phyloP scores from a whole-genome alignment of 2,329 filamentous ascomycete species.

The Alternaria ventricosa region DNA sequence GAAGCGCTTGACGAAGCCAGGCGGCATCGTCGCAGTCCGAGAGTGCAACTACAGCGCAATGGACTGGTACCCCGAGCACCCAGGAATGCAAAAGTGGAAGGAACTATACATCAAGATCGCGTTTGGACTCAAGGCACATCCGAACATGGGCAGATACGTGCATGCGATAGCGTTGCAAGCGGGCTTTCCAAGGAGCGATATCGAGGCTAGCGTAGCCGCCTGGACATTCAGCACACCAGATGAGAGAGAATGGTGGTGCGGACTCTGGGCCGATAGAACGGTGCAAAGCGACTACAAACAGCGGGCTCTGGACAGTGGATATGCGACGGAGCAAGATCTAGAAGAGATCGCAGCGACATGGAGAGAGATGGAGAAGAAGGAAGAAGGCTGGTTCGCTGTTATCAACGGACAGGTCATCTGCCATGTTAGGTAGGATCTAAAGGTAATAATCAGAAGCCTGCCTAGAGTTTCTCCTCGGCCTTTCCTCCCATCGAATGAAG shows the following conservation, averaged over 20 bases:
- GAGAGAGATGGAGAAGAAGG: constrained; percentile 50
- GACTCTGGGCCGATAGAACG: constrained; percentile 48
- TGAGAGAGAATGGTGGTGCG: constrained; percentile 51
- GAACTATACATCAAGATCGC: constrained; percentile 44
- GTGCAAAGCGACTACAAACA: constrained; percentile 45
- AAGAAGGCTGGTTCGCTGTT: constrained; percentile 52
- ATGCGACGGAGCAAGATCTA: constrained; percentile 48
- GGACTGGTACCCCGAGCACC: constrained; percentile 49
- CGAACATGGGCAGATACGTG: constrained; percentile 44
- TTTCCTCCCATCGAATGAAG: not conserved
- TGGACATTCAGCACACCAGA: constrained; percentile 53
- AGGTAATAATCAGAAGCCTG: not conserved
- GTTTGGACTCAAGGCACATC: constrained; percentile 38
- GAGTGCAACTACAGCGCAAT: constrained; percentile 46
- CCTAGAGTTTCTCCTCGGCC: not conserved
- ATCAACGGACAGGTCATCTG: constrained; percentile 53
- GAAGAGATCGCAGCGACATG: constrained; percentile 49
- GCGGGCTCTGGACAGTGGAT: constrained; percentile 46
- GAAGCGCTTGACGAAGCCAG: constrained; percentile 59
- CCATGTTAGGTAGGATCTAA: constrained; percentile 26
- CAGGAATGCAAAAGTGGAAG: constrained; percentile 44
- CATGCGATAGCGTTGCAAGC: constrained; percentile 50
- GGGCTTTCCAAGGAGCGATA: constrained; percentile 47
- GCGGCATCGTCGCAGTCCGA: constrained; percentile 60
- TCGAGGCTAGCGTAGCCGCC: constrained; percentile 49